Percentiles rank a stretch among this genome's conserved stretches.
phyloP scores from a whole-genome alignment of 352 stramenopile genomes.

The Pythium scleroteichum region DNA sequence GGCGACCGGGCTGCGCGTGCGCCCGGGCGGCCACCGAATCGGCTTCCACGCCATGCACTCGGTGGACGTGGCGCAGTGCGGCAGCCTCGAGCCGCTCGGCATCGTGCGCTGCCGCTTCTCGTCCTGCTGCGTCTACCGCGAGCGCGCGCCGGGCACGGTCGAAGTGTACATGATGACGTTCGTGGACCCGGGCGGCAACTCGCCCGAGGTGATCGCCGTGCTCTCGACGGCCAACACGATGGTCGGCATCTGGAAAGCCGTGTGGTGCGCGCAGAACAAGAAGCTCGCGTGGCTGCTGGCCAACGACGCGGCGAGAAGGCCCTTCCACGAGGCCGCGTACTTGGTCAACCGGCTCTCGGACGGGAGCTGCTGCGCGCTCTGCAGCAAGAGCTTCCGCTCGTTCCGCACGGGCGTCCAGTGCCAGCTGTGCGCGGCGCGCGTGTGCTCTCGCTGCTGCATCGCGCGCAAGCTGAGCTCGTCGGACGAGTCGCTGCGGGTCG shows the following conservation, averaged over 20 bases:
- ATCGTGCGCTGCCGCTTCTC: conserved; percentile 19
- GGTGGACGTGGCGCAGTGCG: conserved; percentile 27
- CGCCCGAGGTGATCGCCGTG: conserved; percentile 18
- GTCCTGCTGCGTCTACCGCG: conserved; percentile 9
- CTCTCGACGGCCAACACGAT: conserved; percentile 25
- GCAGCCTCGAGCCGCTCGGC: background rate
- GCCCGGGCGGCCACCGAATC: conserved; percentile 37
- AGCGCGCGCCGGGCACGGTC: conserved; percentile 20
- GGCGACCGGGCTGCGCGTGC: conserved; percentile 37
- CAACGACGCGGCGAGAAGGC: background rate
- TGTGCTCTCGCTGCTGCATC: conserved; percentile 19
- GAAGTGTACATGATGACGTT: conserved; percentile 30
- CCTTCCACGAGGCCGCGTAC: background rate
- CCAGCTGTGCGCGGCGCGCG: conserved; percentile 15
- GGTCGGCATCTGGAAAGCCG: conserved; percentile 26
- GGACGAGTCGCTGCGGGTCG: conserved; percentile 2
- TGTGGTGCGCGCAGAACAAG: conserved; percentile 31
- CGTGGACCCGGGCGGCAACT: conserved; percentile 26
- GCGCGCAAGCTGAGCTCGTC: conserved; percentile 8
- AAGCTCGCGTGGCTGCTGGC: conserved; percentile 29
- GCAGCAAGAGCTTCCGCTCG: conserved; percentile 13
- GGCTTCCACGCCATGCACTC: conserved; percentile 44
- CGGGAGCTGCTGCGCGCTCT: background rate
- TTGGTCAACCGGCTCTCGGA: background rate
- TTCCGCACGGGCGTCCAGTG: conserved; percentile 12